Percentiles rank a stretch among this genome's conserved stretches.
These are phyloP conservation scores for Lasiosphaeria hispida DNA, from an alignment of 495 filamentous ascomycete genomes.

Conservation along the genomic window DNA sequence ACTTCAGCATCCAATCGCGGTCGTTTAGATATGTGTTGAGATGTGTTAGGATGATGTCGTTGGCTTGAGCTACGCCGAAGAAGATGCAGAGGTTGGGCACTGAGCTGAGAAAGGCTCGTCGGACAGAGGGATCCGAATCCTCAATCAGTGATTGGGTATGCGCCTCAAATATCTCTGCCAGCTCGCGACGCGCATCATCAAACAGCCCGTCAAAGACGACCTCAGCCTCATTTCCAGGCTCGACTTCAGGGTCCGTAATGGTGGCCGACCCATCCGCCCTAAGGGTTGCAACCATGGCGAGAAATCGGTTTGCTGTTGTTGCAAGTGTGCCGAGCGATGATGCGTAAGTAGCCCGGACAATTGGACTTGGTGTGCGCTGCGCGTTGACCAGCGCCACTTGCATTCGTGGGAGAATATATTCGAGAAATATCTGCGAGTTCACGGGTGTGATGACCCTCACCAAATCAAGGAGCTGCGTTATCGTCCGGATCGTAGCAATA, in stretches of 20 bases:
- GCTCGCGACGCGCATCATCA: constrained; percentile 73
- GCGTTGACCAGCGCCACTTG: constrained; percentile 63
- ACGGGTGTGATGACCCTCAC: constrained; percentile 86
- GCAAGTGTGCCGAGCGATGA: constrained; percentile 88
- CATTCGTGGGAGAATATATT: constrained; percentile 87
- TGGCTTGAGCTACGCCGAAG: constrained; percentile 84
- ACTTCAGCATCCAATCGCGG: constrained; percentile 92
- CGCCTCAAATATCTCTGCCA: constrained; percentile 75
- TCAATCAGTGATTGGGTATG: constrained; percentile 89
- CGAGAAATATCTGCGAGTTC: constrained; percentile 92
- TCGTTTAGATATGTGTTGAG: constrained; percentile 98
- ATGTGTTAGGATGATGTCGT: constrained; percentile 91
- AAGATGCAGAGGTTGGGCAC: constrained; percentile 92
- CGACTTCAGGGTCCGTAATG: constrained; percentile 74
- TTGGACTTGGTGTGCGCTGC: constrained; percentile 57
- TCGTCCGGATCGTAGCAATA: constrained; percentile 75
- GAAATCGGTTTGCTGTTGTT: constrained; percentile 78
- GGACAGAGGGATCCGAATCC: constrained; percentile 82
- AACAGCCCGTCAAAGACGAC: constrained; percentile 74
- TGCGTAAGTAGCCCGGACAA: constrained; percentile 87
- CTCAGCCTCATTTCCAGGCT: constrained; percentile 60
- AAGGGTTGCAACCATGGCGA: constrained; percentile 87
- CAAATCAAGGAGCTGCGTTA: constrained; percentile 85
- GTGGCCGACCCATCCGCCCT: constrained; percentile 80
- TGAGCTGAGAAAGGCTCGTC: constrained; percentile 88